A percentile compares a stretch with the other conserved stretches of the same genome.
These are phyloP conservation scores for Trypanosoma cruzi DNA, from an alignment of 208 protist species.

Conservation along the genomic window DNA sequence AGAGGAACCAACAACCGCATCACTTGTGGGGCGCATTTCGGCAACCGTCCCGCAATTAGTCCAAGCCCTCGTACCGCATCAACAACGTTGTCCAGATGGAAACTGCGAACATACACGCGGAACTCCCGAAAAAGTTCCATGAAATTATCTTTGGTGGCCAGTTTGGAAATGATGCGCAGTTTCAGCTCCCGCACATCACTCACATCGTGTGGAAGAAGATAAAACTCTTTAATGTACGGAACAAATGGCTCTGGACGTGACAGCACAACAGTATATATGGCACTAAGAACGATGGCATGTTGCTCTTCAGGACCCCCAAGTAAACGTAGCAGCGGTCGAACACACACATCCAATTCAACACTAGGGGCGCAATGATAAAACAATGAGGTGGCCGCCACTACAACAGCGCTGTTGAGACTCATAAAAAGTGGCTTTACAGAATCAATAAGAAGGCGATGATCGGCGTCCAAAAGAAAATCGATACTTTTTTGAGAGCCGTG, in stretches of 20 bases:
- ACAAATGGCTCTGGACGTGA: slow-evolving; percentile 53
- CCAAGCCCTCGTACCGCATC: slow-evolving; percentile 59
- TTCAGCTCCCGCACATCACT: slow-evolving; percentile 82
- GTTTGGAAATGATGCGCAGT: slow-evolving; percentile 75
- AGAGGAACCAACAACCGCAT: slow-evolving; percentile 63
- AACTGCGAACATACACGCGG: slow-evolving; percentile 80
- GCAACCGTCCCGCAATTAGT: slow-evolving; percentile 34
- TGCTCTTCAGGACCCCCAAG: slow-evolving; percentile 72
- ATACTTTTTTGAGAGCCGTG: neutral
- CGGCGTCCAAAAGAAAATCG: slow-evolving; percentile 68
- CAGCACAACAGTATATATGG: slow-evolving; percentile 82
- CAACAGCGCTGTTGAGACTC: slow-evolving; percentile 91
- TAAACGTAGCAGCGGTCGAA: slow-evolving; percentile 90
- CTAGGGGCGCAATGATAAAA: slow-evolving; percentile 93
- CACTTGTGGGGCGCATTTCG: slow-evolving; percentile 47
- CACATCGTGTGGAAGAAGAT: slow-evolving; percentile 72
- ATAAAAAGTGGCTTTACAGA: slow-evolving; percentile 83
- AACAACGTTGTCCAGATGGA: slow-evolving; percentile 48
- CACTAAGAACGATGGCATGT: slow-evolving; percentile 82
- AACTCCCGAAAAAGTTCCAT: slow-evolving; percentile 88
- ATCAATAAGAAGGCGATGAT: slow-evolving; percentile 93
- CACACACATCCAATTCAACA: slow-evolving; percentile 73
- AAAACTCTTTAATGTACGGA: slow-evolving; percentile 88
- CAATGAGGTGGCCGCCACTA: slow-evolving; percentile 88
- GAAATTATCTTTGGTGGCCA: slow-evolving; percentile 81